Evolutionary conservation across 2,329 filamentous ascomycete genomes (phyloP), one percentile per base, ranked within the genome.

Genomic region (Rhinocladiella similis): DNA sequence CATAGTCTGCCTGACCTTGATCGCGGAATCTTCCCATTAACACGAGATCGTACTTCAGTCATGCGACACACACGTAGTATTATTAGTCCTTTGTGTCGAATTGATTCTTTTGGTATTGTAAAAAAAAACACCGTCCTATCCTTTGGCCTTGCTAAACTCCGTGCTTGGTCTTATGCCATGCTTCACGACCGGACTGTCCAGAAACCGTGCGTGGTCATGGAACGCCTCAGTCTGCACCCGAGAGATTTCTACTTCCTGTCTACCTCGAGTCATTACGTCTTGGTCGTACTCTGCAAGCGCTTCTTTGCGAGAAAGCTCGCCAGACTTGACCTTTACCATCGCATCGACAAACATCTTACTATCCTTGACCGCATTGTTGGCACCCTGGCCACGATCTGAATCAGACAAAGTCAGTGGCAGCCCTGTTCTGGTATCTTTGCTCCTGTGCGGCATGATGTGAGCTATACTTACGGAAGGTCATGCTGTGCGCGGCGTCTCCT

Each of bases 401-500:
- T 45, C 18, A 7, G 29, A 12, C 10, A 4, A 33, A 4, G 29
- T 33, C 29, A 33, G 29, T 12, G 10, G 10, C 10, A n/a, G 29
- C 10, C 29, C n/a, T 46, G 80, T 0, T 84, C 83, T 0, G 82
- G 80, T 33, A 80, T 80, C 0, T 9, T 18, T 12, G 18, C 14
- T 33, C 10, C 10, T 12, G 2, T 7, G 29, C 10, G 29, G 29
- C 29, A 12, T 33, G 29, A 33, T 33, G 10, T 12, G 29, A 13
- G 35, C 14, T 41, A n/a, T n/a, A 43, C 56, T 56, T 50, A 61
- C 59, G 58, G 33, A 60, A 64, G 1, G 62, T 70, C 73, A 75
- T 75, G 2, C 72, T 73, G 65, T 87, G 84, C 0, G 84, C 85
- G 0, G 84, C 83, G 64, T 88, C 84, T 13, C 84, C 85, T 0